These are phyloP conservation scores for Neurospora hispaniola DNA, from an alignment of 495 filamentous ascomycete genomes.

Conservation along the genomic window DNA sequence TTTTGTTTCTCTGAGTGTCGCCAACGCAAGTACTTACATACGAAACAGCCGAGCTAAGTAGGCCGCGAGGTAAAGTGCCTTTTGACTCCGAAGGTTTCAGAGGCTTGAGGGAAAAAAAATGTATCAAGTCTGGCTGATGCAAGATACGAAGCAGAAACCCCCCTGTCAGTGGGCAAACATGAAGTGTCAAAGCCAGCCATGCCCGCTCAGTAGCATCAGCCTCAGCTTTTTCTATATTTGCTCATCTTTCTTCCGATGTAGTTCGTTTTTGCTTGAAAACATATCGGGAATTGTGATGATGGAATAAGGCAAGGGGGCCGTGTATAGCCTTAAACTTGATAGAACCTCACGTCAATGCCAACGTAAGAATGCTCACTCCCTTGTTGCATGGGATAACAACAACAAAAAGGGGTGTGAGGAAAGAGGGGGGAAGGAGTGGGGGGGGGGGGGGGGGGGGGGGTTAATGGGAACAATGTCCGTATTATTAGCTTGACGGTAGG, in stretches of 20 bases:
- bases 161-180: neutral
- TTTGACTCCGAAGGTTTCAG: neutral
- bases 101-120: neutral
- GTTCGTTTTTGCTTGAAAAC: neutral
- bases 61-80: neutral
- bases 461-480: neutral
- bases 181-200: neutral
- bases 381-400: neutral
- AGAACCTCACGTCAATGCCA: neutral
- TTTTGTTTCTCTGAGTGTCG: neutral
- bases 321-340: neutral
- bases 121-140: neutral
- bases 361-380: neutral
- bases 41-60: neutral
- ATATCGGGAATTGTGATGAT: neutral
- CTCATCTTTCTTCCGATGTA: neutral
- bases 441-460: neutral
- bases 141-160: neutral
- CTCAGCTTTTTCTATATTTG: neutral
- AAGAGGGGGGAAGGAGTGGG: too few species aligned
- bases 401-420: neutral
- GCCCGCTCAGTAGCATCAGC: neutral
- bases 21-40: neutral
- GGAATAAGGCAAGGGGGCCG: neutral
- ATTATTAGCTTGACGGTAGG: neutral